Evolutionary conservation across 2,329 filamentous ascomycete genomes (phyloP).

Genomic region (Epichloe hybrida): DNA sequence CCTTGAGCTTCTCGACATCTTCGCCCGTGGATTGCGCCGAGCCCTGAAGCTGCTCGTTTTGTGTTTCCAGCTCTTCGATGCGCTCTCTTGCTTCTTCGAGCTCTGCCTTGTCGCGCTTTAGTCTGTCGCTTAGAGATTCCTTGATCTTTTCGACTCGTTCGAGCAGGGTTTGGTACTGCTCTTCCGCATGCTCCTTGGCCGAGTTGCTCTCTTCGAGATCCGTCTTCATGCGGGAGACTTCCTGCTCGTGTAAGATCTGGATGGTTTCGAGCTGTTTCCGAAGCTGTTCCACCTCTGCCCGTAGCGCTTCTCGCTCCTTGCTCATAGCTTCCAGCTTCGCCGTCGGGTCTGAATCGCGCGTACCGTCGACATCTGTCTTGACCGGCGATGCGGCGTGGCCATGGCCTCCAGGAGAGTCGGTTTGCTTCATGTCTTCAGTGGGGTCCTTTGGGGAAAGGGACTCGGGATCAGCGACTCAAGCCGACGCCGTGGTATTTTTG

Average conservation of each 20-base stretch:
- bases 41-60: constrained; percentile 65
- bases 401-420: constrained; percentile 18
- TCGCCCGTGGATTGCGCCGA: constrained; percentile 48
- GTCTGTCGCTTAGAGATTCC: constrained; percentile 71
- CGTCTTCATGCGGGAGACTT: constrained; percentile 38
- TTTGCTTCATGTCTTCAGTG: constrained; percentile 11
- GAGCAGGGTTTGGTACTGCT: constrained; percentile 76
- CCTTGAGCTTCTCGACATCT: constrained; percentile 50
- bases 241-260: constrained; percentile 55
- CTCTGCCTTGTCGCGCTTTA: constrained; percentile 87
- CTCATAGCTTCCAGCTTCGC: constrained; percentile 61
- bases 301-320: constrained; percentile 65
- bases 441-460: constrained; percentile 13
- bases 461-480: constrained; percentile 6
- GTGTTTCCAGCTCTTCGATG: constrained; percentile 74
- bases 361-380: constrained; percentile 20
- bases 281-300: constrained; percentile 69
- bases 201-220: constrained; percentile 54
- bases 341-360: constrained; percentile 26
- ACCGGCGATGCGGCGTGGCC: constrained; percentile 25
- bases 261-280: constrained; percentile 70
- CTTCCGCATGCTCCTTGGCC: constrained; percentile 71
- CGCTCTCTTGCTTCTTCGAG: constrained; percentile 71
- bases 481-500: background rate
- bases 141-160: constrained; percentile 90